phyloP scores from a whole-genome alignment of 2,329 filamentous ascomycete genomes.

The Penicillium palitans region DNA sequence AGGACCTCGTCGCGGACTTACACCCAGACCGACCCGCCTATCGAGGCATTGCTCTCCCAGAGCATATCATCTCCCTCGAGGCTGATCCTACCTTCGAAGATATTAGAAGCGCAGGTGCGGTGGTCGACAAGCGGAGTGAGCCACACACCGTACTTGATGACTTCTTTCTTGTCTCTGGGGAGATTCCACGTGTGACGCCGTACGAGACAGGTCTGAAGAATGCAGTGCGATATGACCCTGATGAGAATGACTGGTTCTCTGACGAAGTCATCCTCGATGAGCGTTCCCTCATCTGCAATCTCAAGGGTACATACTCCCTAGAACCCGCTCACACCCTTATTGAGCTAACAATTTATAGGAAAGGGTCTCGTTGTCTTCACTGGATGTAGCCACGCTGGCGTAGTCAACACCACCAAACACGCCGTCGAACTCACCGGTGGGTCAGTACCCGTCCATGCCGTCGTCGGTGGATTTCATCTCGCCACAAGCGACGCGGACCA shows the following conservation, averaged over 20 bases:
- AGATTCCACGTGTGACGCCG: conserved; percentile 51
- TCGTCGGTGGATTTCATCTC: conserved; percentile 57
- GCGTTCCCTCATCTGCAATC: conserved; percentile 54
- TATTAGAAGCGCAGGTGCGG: conserved; percentile 46
- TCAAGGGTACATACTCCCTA: conserved; percentile 46
- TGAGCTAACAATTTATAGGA: conserved; percentile 30
- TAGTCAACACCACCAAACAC: conserved; percentile 54
- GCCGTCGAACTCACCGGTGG: conserved; percentile 44
- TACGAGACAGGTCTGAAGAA: conserved; percentile 53
- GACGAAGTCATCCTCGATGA: conserved; percentile 56
- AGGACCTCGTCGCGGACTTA: conserved; percentile 48
- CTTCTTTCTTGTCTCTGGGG: conserved; percentile 56
- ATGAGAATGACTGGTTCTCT: conserved; percentile 46
- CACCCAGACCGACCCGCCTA: conserved; percentile 55
- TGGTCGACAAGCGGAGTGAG: conserved; percentile 40
- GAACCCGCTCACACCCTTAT: not conserved
- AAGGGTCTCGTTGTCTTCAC: conserved; percentile 58
- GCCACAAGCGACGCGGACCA: conserved; percentile 49
- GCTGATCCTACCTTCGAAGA: conserved; percentile 55
- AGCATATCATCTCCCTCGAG: conserved; percentile 51
- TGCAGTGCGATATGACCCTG: conserved; percentile 47
- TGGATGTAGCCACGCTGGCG: conserved; percentile 57
- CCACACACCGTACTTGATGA: conserved; percentile 51
- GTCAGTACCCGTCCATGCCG: conserved; percentile 48
- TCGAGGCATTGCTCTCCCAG: conserved; percentile 48